phyloP scores from a whole-genome alignment of 108 stramenopile genomes.

The Schizochytrium sp. region DNA sequence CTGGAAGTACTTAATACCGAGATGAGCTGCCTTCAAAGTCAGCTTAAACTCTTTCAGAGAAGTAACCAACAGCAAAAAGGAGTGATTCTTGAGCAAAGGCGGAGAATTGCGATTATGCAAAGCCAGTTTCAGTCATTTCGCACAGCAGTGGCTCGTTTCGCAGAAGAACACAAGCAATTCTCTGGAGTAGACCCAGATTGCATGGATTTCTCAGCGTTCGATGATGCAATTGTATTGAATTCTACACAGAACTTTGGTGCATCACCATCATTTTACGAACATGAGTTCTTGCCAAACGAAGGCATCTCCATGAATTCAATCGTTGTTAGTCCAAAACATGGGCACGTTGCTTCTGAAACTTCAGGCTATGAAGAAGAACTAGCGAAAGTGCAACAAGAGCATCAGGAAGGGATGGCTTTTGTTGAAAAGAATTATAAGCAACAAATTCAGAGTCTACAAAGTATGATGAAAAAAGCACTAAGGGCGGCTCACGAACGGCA shows the following conservation, averaged over 20 bases:
- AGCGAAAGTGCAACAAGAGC: background rate
- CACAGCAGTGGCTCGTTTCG: background rate
- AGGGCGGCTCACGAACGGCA: background rate
- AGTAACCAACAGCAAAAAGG: background rate
- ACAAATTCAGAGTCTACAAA: conserved; percentile 8
- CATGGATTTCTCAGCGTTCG: too few species aligned
- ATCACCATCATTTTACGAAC: too few species aligned
- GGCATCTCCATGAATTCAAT: background rate
- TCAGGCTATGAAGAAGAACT: background rate
- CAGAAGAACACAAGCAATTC: too few species aligned
- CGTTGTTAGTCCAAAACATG: background rate
- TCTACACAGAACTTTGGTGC: too few species aligned
- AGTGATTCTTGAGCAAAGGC: background rate
- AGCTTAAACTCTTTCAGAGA: background rate
- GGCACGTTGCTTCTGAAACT: background rate
- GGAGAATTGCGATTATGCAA: background rate
- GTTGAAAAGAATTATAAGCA: background rate
- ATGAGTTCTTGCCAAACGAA: too few species aligned
- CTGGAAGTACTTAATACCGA: background rate
- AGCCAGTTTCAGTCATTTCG: background rate
- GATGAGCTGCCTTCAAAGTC: background rate
- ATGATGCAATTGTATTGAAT: too few species aligned
- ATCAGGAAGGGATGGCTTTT: background rate
- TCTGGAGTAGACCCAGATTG: too few species aligned
- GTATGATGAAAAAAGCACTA: background rate